Base-by-base conservation (phyloP, 2,329 filamentous ascomycete genomes). In the Cladosporium sp. region DNA sequence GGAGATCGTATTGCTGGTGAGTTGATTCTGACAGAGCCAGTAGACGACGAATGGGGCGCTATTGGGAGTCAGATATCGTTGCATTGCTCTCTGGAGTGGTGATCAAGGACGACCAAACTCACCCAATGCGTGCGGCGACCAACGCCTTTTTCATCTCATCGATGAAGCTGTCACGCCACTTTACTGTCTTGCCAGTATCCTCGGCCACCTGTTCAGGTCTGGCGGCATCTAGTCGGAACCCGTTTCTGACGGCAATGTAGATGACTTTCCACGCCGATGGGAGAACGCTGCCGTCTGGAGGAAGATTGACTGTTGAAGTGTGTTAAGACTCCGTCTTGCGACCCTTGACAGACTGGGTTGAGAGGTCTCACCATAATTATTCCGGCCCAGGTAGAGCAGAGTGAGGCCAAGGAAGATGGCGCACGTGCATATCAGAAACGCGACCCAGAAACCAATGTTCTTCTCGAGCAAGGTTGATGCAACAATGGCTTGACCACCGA, bases 401-500 rank as follows among this genome's bases (percentile, higher is more conserved):
- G 84, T 73, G 28, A 88, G 83, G 46, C 87, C 86, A 18, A 89
- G 75, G 64, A 85, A 78, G 78, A 91, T 91, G 77, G 89, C 85
- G 73, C 82, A 82, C 68, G 89, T 84, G 58, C 85, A 84, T 43
- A 90, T 76, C 23, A 88, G 77, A 70, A 84, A 91, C 2, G 87
- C 89, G 1, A 83, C 83, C 84, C 88, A 85, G 77, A 91, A 92
- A 5, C 87, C 88, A 65, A 87, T 76, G 70, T 88, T 83, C 66
- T 84, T 79, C 75, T 92, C 90, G 79, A 91, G 84, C 73, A 87
- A 88, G 0, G 86, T 86, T 0, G 87, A 91, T 8, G 85, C 87
- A 70, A 92, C 83, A 43, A 43, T n/a, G 36, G 36, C 18, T n/a
- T 43, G 36, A 5, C 2, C 18, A n/a, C 36, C 36, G 13, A 43